Percentiles rank a stretch among this genome's conserved stretches.
phyloP scores from a whole-genome alignment of 305 asterid species.

The Fraxinus nigra region DNA sequence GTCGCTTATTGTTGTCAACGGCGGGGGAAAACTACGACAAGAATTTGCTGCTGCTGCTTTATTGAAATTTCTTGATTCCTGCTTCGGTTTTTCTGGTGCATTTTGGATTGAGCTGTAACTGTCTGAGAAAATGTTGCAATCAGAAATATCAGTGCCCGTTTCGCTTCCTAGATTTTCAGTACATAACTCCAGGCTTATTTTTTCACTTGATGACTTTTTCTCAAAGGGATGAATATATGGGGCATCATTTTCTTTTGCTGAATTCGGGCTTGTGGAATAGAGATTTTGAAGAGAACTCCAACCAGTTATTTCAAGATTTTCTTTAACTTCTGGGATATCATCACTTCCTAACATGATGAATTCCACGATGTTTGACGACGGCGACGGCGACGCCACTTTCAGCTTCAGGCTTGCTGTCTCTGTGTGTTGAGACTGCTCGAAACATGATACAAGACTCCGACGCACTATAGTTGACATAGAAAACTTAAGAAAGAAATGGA shows the following conservation, averaged over 20 bases:
- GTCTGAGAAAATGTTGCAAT: not conserved
- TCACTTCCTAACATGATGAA: not conserved
- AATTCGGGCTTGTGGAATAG: constrained; percentile 8
- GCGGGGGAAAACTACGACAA: constrained; percentile 56
- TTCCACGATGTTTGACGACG: not conserved
- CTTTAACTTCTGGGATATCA: not conserved
- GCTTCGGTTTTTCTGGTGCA: not conserved
- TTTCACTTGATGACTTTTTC: constrained; percentile 27
- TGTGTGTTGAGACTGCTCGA: constrained; percentile 34
- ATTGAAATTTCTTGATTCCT: not conserved
- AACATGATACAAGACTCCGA: constrained; percentile 39
- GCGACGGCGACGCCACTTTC: constrained; percentile 32
- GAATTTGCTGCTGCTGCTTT: not conserved
- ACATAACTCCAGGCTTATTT: constrained; percentile 54
- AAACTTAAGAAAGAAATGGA: not conserved
- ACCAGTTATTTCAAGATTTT: constrained; percentile 24
- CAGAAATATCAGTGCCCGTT: constrained; percentile 44
- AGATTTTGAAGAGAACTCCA: constrained; percentile 40
- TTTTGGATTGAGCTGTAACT: not conserved
- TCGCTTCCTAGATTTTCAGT: constrained; percentile 73
- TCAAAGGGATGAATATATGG: constrained; percentile 23
- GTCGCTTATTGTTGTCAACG: constrained; percentile 60
- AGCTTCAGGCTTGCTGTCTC: constrained; percentile 49
- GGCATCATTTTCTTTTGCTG: constrained; percentile 21
- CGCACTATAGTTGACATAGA: constrained; percentile 52